Evolutionary conservation across 805 yeast genomes (phyloP).

Genomic region (Metschnikowia colocasiae): DNA sequence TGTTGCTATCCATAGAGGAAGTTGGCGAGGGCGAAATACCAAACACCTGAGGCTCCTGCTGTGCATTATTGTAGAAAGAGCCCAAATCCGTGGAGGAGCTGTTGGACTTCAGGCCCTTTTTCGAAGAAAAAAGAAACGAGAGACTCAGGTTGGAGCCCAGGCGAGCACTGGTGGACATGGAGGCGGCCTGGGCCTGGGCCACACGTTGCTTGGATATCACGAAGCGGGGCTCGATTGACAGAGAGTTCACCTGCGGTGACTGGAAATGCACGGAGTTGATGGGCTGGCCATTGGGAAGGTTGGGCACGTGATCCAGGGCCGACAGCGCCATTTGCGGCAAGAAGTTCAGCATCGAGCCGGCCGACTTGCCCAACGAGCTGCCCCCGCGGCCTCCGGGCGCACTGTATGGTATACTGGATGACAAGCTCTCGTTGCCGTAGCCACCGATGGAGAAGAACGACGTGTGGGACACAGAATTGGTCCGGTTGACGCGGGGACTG

Average conservation of each 20-base stretch:
- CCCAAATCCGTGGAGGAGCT: conserved; percentile 40
- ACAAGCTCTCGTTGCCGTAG: conserved; percentile 42
- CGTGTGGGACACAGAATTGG: conserved; percentile 38
- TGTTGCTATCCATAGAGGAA: conserved; percentile 36
- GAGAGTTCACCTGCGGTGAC: conserved; percentile 59
- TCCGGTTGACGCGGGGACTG: conserved; percentile 41
- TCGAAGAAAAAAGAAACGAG: conserved; percentile 45
- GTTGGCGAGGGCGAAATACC: conserved; percentile 32
- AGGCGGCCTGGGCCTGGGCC: conserved; percentile 43
- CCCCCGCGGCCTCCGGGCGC: conserved; percentile 58
- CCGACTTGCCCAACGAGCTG: conserved; percentile 10
- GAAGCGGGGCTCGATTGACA: conserved; percentile 79
- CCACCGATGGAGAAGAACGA: conserved; percentile 33
- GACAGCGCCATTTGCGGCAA: conserved; percentile 12
- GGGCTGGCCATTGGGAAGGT: conserved; percentile 53
- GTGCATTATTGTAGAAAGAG: conserved; percentile 34
- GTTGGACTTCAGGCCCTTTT: conserved; percentile 35
- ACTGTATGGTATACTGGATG: conserved; percentile 63
- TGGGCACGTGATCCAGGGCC: conserved; percentile 40
- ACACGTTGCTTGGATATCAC: conserved; percentile 77
- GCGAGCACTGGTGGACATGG: conserved; percentile 30
- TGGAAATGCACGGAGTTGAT: conserved; percentile 62
- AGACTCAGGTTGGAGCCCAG: conserved; percentile 46
- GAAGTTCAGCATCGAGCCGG: conserved; percentile 8
- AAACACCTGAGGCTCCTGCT: conserved; percentile 14